Conservation (phyloP, 2,329 filamentous ascomycete genomes). For the Akanthomyces muscarius region DNA sequence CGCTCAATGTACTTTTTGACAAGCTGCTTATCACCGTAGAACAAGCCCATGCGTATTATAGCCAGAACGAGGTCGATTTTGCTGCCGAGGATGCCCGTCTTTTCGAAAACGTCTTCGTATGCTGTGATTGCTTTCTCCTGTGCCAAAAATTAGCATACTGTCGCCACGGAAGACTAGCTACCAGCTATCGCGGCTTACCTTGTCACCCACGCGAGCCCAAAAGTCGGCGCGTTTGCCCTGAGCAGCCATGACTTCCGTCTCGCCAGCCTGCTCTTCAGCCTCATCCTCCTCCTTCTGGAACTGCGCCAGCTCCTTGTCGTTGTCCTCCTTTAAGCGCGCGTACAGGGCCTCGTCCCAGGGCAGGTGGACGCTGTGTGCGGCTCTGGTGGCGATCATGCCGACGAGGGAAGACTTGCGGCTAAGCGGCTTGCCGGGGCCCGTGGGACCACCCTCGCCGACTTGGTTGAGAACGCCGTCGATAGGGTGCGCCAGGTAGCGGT, state of each 20-base stretch:
- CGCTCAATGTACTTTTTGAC: slow-evolving; percentile 94
- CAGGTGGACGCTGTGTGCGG: slow-evolving; percentile 62
- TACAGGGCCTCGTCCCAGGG: slow-evolving; percentile 92
- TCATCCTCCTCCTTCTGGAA: slow-evolving; percentile 89
- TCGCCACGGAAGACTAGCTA: too few species aligned
- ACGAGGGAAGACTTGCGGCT: slow-evolving; percentile 66
- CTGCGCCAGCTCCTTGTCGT: slow-evolving; percentile 70
- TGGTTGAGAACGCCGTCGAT: slow-evolving; percentile 77
- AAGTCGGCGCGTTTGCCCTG: slow-evolving; percentile 94
- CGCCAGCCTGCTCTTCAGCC: slow-evolving; percentile 90
- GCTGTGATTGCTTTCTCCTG: slow-evolving; percentile 91
- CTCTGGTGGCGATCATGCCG: slow-evolving; percentile 72
- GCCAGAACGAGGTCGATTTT: slow-evolving; percentile 97
- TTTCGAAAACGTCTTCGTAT: slow-evolving; percentile 91
- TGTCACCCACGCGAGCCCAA: slow-evolving; percentile 92
- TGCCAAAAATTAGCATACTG: slow-evolving; percentile 20
- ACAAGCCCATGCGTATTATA: slow-evolving; percentile 91
- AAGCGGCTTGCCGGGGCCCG: slow-evolving; percentile 52
- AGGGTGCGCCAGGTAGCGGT: slow-evolving; percentile 78
- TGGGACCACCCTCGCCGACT: slow-evolving; percentile 58
- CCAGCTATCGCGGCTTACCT: slow-evolving; percentile 52
- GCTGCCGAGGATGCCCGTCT: slow-evolving; percentile 92
- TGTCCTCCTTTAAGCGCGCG: slow-evolving; percentile 69
- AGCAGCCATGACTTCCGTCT: slow-evolving; percentile 90
- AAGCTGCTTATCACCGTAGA: slow-evolving; percentile 88